Percentiles rank a stretch among this genome's conserved stretches.
phyloP scores from a whole-genome alignment of 352 stramenopile genomes.

The Phytophthora hibernalis region DNA sequence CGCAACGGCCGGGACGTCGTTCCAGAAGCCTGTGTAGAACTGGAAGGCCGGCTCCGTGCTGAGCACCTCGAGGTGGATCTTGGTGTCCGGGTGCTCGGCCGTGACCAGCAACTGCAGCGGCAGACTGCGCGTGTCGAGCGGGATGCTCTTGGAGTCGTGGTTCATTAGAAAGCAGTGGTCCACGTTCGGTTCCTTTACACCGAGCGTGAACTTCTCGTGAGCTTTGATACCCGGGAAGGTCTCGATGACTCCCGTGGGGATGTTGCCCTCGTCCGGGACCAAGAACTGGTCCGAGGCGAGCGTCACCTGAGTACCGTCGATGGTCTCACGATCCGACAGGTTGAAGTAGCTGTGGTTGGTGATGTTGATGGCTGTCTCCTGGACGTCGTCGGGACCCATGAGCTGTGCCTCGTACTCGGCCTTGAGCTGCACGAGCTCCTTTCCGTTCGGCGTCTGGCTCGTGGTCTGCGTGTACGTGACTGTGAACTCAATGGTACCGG shows the following conservation, averaged over 20 bases:
- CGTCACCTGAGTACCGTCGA: constrained; percentile 34
- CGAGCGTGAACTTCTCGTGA: constrained; percentile 30
- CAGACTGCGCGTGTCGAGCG: constrained; percentile 32
- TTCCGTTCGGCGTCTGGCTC: constrained; percentile 31
- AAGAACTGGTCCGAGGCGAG: constrained; percentile 37
- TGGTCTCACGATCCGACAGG: constrained; percentile 36
- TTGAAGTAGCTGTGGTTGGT: constrained; percentile 46
- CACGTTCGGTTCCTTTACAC: constrained; percentile 38
- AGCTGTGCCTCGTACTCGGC: constrained; percentile 37
- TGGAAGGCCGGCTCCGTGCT: constrained; percentile 39
- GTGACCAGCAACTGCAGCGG: constrained; percentile 35
- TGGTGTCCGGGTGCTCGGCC: constrained; percentile 35
- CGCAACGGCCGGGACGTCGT: constrained; percentile 36
- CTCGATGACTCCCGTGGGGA: constrained; percentile 36
- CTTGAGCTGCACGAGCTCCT: constrained; percentile 34
- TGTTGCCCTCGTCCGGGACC: constrained; percentile 34
- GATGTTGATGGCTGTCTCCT: constrained; percentile 42
- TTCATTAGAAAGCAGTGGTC: constrained; percentile 43
- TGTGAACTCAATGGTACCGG: constrained; percentile 26
- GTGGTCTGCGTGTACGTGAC: constrained; percentile 38
- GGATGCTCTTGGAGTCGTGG: constrained; percentile 36
- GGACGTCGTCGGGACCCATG: constrained; percentile 28
- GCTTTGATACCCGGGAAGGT: constrained; percentile 36
- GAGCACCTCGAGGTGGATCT: constrained; percentile 35
- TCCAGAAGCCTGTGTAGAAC: constrained; percentile 45